Evolutionary conservation across 768 basidiomycete genomes (phyloP).

Genomic region (Suillus discolor): DNA sequence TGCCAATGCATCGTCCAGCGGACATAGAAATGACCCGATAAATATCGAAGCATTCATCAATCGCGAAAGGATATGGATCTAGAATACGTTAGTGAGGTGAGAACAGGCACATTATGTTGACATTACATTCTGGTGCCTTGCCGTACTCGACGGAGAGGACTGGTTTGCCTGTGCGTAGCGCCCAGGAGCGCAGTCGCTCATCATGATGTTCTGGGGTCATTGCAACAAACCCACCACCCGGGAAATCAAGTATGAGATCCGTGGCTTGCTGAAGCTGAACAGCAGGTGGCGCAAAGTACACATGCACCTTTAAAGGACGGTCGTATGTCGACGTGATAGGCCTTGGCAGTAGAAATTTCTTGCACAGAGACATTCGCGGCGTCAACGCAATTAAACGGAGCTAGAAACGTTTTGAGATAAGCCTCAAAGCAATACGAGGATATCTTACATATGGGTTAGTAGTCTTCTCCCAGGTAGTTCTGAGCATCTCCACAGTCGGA

Average conservation of each 20-base stretch:
- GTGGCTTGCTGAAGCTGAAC: conserved; percentile 62
- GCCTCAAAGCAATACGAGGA: conserved; percentile 13
- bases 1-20: conserved; percentile 79
- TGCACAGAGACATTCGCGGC: conserved; percentile 63
- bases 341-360: conserved; percentile 82
- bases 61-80: conserved; percentile 98
- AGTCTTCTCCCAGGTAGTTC: conserved; percentile 97
- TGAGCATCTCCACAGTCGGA: conserved; percentile 95
- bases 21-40: conserved; percentile 83
- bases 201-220: conserved; percentile 98
- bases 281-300: conserved; percentile 80
- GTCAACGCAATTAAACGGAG: conserved; percentile 59
- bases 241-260: conserved; percentile 89
- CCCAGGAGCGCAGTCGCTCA: conserved; percentile 89
- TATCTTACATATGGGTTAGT: conserved; percentile 82
- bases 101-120: conserved; percentile 10
- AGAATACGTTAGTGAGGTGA: conserved; percentile 9
- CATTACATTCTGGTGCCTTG: conserved; percentile 92
- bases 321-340: conserved; percentile 74
- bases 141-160: conserved; percentile 91
- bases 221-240: conserved; percentile 95
- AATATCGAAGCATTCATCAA: conserved; percentile 92
- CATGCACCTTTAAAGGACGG: conserved; percentile 79
- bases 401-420: conserved; percentile 37
- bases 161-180: conserved; percentile 72